Percentiles rank a stretch among this genome's conserved stretches.
Conservation (phyloP, 1,139 yeast genomes). For the Hanseniaspora uvarum region DNA sequence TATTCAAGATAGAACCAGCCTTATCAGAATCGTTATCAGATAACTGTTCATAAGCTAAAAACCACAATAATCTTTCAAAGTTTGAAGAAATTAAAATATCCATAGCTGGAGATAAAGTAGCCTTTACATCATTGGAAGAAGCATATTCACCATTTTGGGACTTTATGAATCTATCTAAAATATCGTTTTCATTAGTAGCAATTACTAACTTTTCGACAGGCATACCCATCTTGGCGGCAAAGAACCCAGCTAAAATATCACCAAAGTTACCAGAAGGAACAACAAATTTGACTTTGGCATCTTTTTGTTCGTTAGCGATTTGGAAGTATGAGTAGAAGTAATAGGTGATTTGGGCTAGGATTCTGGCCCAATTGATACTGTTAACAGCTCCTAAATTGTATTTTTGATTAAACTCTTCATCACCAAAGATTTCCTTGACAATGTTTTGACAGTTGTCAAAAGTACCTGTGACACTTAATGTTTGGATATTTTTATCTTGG, state of each 20-base stretch:
- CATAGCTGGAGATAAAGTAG: constrained; percentile 96
- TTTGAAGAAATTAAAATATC: constrained; percentile 90
- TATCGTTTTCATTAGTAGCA: constrained; percentile 93
- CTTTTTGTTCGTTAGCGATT: constrained; percentile 40
- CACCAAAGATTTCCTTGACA: constrained; percentile 88
- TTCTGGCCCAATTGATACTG: constrained; percentile 98
- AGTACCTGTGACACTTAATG: constrained; percentile 87
- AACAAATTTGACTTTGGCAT: constrained; percentile 60
- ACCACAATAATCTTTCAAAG: constrained; percentile 94
- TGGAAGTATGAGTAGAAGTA: constrained; percentile 87
- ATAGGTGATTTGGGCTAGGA: constrained; percentile 92
- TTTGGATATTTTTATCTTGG: constrained; percentile 85
- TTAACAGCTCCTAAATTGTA: constrained; percentile 96
- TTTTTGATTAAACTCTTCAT: constrained; percentile 70
- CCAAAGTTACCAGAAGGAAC: constrained; percentile 99
- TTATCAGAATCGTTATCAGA: constrained; percentile 48
- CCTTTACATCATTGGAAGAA: constrained; percentile 65
- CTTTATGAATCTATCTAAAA: constrained; percentile 81
- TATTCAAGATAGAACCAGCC: constrained; percentile 63
- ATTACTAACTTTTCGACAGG: constrained; percentile 78
- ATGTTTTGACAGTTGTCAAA: constrained; percentile 97
- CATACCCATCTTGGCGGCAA: constrained; percentile 88
- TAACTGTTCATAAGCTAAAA: constrained; percentile 62
- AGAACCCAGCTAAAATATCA: constrained; percentile 92
- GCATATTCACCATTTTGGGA: constrained; percentile 59